Evolutionary conservation across 805 yeast species (phyloP), one percentile per base, ranked within the genome.

Genomic region (Saturnispora gosingensis): DNA sequence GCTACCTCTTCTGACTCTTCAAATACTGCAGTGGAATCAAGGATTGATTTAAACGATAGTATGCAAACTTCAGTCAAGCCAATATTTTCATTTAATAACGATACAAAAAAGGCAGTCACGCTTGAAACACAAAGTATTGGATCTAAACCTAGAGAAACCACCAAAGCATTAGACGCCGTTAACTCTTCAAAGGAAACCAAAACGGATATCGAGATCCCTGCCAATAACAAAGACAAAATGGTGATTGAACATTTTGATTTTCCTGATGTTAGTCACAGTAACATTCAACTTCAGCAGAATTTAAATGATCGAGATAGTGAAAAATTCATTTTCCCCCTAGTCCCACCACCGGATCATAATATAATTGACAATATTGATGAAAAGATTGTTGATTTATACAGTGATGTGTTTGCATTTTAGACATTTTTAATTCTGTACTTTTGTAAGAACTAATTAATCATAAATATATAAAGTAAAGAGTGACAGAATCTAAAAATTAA

Each of bases 201-300:
- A 25, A 25, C 28, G 8, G 39, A 15, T 35, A 38, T 8, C 6
- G 22, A 38, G 24, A 18, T 3, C 9, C 8, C 5, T 32, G 39
- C 15, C n/a, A 27, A 16, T 22, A 38, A 4, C 7, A 22, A 22
- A 9, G 32, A 34, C 22, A 45, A 22, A 45, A 34, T 22, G 22
- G 11, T 22, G 2, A 36, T 50, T 38, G 48, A 53, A 9, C 42
- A 48, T 30, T 49, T 49, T 27, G 46, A 35, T 27, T 53, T 53
- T 20, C 55, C 53, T 5, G 53, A 46, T 45, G 55, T 49, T 13
- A 28, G 39, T 22, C 42, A 34, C 9, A 43, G 48, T 4, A 50
- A 53, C 22, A 24, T 45, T 16, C 24, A 45, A 32, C 15, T 50
- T 2, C 35, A 22, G 10, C 16, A 24, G 20, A 40, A 30, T 5